A percentile compares a stretch with the other conserved stretches of the same genome.
phyloP scores from a whole-genome alignment of 352 stramenopile species.

The Phytopythium helicoides region DNA sequence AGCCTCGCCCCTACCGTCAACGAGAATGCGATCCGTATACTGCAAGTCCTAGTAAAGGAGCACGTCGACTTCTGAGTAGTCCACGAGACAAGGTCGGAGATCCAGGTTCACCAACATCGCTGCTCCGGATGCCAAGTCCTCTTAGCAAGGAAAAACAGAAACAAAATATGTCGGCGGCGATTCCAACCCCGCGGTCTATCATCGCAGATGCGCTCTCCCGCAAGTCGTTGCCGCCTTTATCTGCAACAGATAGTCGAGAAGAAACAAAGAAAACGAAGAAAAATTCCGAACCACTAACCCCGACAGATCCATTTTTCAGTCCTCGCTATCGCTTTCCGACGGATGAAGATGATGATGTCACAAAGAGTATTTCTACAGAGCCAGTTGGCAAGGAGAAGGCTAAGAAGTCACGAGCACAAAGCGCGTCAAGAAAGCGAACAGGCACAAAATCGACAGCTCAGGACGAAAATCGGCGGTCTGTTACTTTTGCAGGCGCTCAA shows the following conservation, averaged over 20 bases:
- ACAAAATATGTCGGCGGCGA: conserved; percentile 15
- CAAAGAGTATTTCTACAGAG: conserved; percentile 2
- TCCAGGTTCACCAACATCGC: conserved; percentile 8
- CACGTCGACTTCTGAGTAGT: conserved; percentile 27
- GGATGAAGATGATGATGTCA: conserved; percentile 2
- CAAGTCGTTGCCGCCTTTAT: conserved; percentile 33
- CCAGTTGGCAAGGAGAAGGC: no score
- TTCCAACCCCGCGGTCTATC: conserved; percentile 52
- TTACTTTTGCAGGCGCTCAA: no score
- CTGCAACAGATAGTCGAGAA: conserved; percentile 21
- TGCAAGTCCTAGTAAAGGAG: conserved; percentile 26
- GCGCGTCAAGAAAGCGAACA: background rate
- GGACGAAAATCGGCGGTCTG: no score
- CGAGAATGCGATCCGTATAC: background rate
- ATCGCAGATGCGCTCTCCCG: conserved; percentile 49
- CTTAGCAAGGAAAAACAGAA: conserved; percentile 39
- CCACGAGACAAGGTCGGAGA: conserved; percentile 14
- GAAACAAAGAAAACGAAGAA: conserved; percentile 13
- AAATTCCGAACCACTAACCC: conserved; percentile 19
- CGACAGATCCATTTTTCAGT: conserved; percentile 67
- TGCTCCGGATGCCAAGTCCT: conserved; percentile 44
- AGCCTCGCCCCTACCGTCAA: conserved; percentile 9
- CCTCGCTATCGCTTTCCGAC: conserved; percentile 57
- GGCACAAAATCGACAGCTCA: no score
- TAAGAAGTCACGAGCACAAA: background rate